Evolutionary conservation across 805 yeast genomes (phyloP), one percentile per base, ranked within the genome.

Genomic region (Saccharomycopsis amapae): DNA sequence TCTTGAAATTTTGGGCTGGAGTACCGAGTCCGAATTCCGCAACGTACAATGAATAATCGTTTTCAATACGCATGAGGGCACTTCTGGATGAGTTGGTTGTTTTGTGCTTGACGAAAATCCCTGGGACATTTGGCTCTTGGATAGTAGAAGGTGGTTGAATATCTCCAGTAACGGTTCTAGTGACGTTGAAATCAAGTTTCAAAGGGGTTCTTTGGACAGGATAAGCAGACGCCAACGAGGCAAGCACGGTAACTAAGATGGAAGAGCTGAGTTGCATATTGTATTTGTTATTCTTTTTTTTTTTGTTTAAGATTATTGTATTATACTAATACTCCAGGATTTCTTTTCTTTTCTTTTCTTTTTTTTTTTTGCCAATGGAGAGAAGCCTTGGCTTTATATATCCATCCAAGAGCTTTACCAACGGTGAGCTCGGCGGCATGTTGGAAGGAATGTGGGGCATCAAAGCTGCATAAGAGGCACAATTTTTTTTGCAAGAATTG

Each of bases 21-120:
- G 65, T 61, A n/a, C 79, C 78, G n/a, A 73, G 56, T 26, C 59
- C 56, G 15, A 73, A 47, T 3, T 62, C 63, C 2, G 71, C 73
- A 7, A 72, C 62, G 54, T 73, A 76, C 49, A 74, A 75, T 7
- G 67, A 60, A 12, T 56, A 49, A 40, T 66, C 62, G 52, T 74
- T 74, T 12, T 57, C 56, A 25, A 75, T 51, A 3, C 46, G 42
- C 62, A 64, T 89, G 81, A 2, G 75, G 67, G 60, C 87, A n/a
- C 32, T 28, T n/a, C n/a, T 28, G n/a, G 32, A 12, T 10, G 10
- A 12, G 32, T 28, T 28, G 32, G 32, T n/a, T n/a, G 10, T 10
- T 10, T 28, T 28, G 10, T 10, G 32, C 13, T 28, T n/a, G 32
- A 28, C n/a, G 32, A 28, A 28, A 12, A n/a, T n/a, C 13, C n/a